Percentiles rank a stretch among this genome's conserved stretches.
Conservation (phyloP, 306 rosid species). For the Cucumis cinereus region DNA sequence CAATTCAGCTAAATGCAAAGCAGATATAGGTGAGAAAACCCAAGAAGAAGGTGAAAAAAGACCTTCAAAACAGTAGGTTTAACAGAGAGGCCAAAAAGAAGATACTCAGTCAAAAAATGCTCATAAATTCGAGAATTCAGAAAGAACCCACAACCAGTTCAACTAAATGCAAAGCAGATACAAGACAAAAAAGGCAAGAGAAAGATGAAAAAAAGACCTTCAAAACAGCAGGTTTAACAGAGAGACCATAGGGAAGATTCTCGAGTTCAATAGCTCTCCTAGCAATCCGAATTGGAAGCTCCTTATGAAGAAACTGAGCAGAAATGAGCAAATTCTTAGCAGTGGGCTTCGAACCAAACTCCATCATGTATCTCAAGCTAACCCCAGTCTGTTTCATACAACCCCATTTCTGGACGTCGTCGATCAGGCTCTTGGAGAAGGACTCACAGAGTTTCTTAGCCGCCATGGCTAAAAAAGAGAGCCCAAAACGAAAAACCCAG, state of each 20-base stretch:
- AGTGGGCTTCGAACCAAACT: slow-evolving; percentile 54
- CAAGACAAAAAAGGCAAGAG: neutral
- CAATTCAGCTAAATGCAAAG: neutral
- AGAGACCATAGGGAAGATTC: slow-evolving; percentile 64
- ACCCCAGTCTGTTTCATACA: slow-evolving; percentile 76
- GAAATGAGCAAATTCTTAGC: slow-evolving; percentile 42
- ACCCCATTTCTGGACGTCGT: slow-evolving; percentile 72
- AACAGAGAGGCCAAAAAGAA: slow-evolving; percentile 60
- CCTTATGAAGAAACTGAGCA: slow-evolving; percentile 80
- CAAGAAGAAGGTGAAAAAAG: neutral
- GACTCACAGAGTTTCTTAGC: slow-evolving; percentile 48
- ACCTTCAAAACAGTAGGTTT: slow-evolving; percentile 75
- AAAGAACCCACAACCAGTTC: neutral
- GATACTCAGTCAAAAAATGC: slow-evolving; percentile 17
- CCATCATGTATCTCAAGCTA: slow-evolving; percentile 80
- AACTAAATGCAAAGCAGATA: neutral
- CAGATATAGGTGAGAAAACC: too few species aligned
- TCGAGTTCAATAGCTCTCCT: slow-evolving; percentile 71
- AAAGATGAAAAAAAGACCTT: slow-evolving; percentile 24
- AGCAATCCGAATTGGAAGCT: slow-evolving; percentile 75
- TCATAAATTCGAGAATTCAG: neutral
- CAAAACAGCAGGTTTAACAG: slow-evolving; percentile 59
- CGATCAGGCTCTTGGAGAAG: slow-evolving; percentile 47
- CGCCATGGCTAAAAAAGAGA: slow-evolving; percentile 50
- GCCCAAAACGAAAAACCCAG: too few species aligned